phyloP scores from a whole-genome alignment of 495 filamentous ascomycete genomes.

The Letharia lupina region DNA sequence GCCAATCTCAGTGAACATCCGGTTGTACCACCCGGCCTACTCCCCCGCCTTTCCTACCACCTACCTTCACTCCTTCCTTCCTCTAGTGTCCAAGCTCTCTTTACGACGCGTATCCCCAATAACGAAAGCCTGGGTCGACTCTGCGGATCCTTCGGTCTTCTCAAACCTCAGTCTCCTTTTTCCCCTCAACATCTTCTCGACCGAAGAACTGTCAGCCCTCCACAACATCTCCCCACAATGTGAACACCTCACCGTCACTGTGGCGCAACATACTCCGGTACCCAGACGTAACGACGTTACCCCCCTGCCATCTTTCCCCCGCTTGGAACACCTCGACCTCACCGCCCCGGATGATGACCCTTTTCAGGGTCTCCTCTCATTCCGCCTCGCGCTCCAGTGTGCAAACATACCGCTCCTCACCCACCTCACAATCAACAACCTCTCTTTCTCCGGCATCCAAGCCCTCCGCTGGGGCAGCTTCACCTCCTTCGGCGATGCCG shows the following conservation, averaged over 20 bases:
- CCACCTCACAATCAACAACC: constrained; percentile 2
- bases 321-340: constrained; percentile 11
- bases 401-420: constrained; percentile 2
- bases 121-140: constrained; percentile 13
- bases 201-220: neutral
- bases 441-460: constrained; percentile 4
- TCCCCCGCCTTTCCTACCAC: constrained; percentile 4
- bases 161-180: constrained; percentile 7
- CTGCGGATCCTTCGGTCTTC: constrained; percentile 3
- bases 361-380: constrained; percentile 11
- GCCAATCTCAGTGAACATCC: neutral
- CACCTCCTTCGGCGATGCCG: constrained; percentile 4
- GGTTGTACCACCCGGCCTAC: neutral
- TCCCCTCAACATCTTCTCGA: constrained; percentile 2
- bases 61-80: constrained; percentile 18
- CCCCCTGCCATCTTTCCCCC: constrained; percentile 1
- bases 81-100: constrained; percentile 17
- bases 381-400: constrained; percentile 12
- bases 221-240: constrained; percentile 2
- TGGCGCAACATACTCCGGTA: neutral
- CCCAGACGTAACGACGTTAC: neutral
- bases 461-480: constrained; percentile 17
- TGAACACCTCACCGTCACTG: constrained; percentile 9
- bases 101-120: constrained; percentile 21
- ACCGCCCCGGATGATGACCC: constrained; percentile 3